Conservation (phyloP, 805 yeast species). For the Saccharomycopsis schoenii region DNA sequence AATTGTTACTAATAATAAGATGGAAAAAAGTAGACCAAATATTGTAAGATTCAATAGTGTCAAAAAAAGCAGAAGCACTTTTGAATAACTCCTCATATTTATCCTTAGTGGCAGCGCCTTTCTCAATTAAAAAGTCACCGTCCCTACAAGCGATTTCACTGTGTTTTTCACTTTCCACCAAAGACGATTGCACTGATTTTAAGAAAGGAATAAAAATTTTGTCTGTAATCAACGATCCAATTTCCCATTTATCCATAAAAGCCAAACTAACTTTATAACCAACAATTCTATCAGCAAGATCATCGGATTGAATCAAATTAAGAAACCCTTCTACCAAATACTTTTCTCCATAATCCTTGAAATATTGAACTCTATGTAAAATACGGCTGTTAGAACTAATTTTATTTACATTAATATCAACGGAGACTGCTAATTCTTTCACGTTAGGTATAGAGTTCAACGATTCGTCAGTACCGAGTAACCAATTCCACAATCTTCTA, state of each 20-base stretch:
- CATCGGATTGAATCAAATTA: conserved; percentile 28
- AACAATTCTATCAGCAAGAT: conserved; percentile 30
- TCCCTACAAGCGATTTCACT: not conserved
- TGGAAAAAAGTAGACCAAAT: conserved; percentile 63
- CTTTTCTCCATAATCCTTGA: conserved; percentile 44
- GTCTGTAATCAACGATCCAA: conserved; percentile 70
- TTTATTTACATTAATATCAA: conserved; percentile 14
- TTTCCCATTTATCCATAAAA: conserved; percentile 91
- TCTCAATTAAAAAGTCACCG: not conserved
- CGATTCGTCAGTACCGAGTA: conserved; percentile 62
- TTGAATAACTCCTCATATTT: conserved; percentile 38
- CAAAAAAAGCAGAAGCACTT: conserved; percentile 65
- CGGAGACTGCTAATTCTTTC: conserved; percentile 4
- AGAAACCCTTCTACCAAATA: conserved; percentile 45
- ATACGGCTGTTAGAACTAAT: conserved; percentile 5
- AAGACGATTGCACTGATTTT: conserved; percentile 23
- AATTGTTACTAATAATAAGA: conserved; percentile 9
- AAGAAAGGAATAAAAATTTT: conserved; percentile 58
- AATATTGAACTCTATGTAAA: conserved; percentile 40
- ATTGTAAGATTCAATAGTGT: conserved; percentile 69
- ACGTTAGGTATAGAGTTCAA: conserved; percentile 1
- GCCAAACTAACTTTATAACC: conserved; percentile 60
- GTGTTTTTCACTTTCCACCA: conserved; percentile 3
- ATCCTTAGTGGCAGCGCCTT: conserved; percentile 11
- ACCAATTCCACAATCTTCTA: conserved; percentile 89